Conservation (phyloP, 2,329 filamentous ascomycete genomes). For the Leptosphaerulina australis region DNA sequence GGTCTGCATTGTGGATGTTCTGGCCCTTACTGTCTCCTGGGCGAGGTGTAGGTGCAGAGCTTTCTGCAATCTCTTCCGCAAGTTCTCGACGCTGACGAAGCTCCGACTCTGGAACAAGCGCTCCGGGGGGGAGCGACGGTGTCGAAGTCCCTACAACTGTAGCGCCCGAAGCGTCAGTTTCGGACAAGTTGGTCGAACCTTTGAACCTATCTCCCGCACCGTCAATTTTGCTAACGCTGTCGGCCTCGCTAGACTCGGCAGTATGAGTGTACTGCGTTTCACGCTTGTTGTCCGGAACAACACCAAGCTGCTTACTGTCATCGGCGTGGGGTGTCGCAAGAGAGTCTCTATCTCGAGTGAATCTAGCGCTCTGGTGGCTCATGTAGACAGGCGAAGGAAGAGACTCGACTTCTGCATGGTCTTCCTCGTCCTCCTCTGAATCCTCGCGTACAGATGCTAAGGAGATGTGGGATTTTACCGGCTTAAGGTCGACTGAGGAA, state of each 20-base stretch:
- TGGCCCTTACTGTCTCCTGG: conserved; percentile 1
- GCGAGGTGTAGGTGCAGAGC: background rate
- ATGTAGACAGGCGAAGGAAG: conserved; percentile 30
- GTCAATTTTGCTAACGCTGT: conserved; percentile 25
- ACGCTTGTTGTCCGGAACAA: conserved; percentile 1
- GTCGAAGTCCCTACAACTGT: conserved; percentile 19
- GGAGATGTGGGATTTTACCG: conserved; percentile 35
- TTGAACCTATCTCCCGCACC: conserved; percentile 21
- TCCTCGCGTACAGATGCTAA: conserved; percentile 40
- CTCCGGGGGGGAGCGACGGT: conserved; percentile 23
- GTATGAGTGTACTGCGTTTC: conserved; percentile 5
- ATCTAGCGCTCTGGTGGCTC: conserved; percentile 7
- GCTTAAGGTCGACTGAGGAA: conserved; percentile 39
- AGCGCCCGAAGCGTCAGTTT: conserved; percentile 20
- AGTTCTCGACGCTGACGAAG: conserved; percentile 24
- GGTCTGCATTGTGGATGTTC: background rate
- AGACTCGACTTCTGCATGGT: conserved; percentile 24
- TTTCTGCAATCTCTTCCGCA: conserved; percentile 5
- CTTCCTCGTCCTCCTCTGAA: conserved; percentile 32
- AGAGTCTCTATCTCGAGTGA: conserved; percentile 22
- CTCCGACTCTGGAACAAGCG: conserved; percentile 11
- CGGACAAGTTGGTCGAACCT: conserved; percentile 16
- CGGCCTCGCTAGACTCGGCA: conserved; percentile 21
- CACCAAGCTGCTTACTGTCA: conserved; percentile 22
- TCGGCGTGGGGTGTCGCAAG: conserved; percentile 23